phyloP scores from a whole-genome alignment of 2,329 filamentous ascomycete species.

The Stachybotrys elegans region DNA sequence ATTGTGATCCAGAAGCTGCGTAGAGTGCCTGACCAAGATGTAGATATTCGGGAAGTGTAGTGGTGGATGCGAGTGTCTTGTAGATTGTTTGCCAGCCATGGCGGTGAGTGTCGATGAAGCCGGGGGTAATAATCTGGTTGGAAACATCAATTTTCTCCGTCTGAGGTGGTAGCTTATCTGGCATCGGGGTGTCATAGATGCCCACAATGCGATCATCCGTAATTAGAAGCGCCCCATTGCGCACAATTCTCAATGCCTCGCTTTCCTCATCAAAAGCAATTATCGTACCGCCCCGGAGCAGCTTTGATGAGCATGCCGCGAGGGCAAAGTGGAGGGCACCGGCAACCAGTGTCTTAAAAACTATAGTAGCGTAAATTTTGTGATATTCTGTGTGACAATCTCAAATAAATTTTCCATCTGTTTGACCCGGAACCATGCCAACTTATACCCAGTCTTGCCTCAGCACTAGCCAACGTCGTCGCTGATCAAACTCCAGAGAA shows the following conservation, averaged over 20 bases:
- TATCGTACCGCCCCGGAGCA: background rate
- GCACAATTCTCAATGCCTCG: background rate
- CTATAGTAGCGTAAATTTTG: no score
- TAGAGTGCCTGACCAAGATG: background rate
- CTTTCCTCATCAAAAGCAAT: background rate
- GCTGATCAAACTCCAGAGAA: no score
- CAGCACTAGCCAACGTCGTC: no score
- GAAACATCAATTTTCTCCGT: background rate
- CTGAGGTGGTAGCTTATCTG: background rate
- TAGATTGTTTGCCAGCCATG: conserved; percentile 5
- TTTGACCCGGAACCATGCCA: no score
- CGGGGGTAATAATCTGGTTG: conserved; percentile 9
- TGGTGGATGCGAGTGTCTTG: background rate
- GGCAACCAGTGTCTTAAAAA: no score
- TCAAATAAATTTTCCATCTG: no score
- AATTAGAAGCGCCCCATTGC: background rate
- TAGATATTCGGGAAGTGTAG: background rate
- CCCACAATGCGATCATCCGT: background rate
- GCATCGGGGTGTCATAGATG: background rate
- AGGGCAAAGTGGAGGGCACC: no score
- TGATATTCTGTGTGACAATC: no score
- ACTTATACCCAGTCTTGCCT: no score
- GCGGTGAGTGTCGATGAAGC: conserved; percentile 12
- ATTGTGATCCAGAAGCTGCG: no score
- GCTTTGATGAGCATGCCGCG: background rate